These are phyloP conservation scores for Debaryomycetaceae sp. DNA, from an alignment of 1,139 yeast species.

Conservation along the genomic window DNA sequence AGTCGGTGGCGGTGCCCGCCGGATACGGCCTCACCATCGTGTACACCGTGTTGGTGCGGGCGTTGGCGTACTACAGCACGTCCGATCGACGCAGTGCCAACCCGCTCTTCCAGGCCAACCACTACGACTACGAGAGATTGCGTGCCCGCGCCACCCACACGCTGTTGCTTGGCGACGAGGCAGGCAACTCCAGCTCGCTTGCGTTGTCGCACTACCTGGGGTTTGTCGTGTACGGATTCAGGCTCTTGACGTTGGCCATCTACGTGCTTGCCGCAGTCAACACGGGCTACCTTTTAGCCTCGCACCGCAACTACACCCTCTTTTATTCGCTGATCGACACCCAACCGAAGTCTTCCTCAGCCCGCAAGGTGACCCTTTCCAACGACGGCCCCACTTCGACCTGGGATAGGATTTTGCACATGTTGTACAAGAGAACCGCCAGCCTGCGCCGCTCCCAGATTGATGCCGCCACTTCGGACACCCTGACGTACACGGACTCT, in stretches of 20 bases:
- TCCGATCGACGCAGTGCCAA: conserved; percentile 19
- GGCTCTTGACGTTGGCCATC: conserved; percentile 9
- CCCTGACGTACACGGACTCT: conserved; percentile 1
- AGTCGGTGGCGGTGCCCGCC: conserved; percentile 40
- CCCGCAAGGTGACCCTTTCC: conserved; percentile 19
- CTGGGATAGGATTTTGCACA: conserved; percentile 10
- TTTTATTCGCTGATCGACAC: conserved; percentile 23
- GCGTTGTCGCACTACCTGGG: conserved; percentile 4
- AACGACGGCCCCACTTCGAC: conserved; percentile 14
- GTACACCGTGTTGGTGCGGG: conserved; percentile 18
- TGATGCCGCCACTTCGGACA: background rate
- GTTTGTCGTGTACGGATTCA: conserved; percentile 2
- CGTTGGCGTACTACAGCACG: conserved; percentile 16
- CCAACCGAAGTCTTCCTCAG: conserved; percentile 37
- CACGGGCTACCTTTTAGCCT: conserved; percentile 24
- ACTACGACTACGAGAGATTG: conserved; percentile 29
- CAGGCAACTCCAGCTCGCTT: background rate
- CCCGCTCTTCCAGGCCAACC: conserved; percentile 25
- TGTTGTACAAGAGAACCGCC: conserved; percentile 8
- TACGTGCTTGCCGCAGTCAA: conserved; percentile 24
- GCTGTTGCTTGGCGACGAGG: background rate
- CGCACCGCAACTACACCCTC: conserved; percentile 37
- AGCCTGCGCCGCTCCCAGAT: background rate
- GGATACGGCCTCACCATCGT: conserved; percentile 32
- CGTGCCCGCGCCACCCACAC: conserved; percentile 15